Conservation (phyloP, 768 basidiomycete genomes). For the Psilocybe azurescens region DNA sequence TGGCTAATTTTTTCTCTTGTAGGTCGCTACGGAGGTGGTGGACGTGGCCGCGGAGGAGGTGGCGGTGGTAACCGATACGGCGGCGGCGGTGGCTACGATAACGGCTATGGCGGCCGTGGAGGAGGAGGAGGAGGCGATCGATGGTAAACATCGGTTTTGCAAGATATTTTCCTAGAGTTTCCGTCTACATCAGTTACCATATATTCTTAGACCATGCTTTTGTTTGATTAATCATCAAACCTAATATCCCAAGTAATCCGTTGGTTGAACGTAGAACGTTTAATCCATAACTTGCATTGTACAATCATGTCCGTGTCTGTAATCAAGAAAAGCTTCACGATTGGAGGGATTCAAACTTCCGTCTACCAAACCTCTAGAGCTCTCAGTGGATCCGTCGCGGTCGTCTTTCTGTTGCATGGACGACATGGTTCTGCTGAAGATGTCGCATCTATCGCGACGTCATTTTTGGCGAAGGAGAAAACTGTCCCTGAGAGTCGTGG, state of each 20-base stretch:
- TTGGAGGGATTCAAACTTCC: conserved; percentile 44
- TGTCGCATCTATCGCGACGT: conserved; percentile 31
- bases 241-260: conserved; percentile 13
- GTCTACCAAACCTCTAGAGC: conserved; percentile 32
- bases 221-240: conserved; percentile 18
- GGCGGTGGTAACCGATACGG: conserved; percentile 51
- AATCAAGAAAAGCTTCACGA: conserved; percentile 28
- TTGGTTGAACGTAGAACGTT: conserved; percentile 1
- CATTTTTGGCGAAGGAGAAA: conserved; percentile 28
- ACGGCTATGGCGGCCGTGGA: conserved; percentile 42
- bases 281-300: background rate
- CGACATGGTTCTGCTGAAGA: conserved; percentile 35
- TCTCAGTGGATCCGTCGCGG: conserved; percentile 32
- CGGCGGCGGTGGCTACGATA: conserved; percentile 47
- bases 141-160: conserved; percentile 30
- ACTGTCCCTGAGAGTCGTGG: conserved; percentile 7
- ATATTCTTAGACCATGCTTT: conserved; percentile 19
- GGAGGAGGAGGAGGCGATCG: conserved; percentile 49
- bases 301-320: conserved; percentile 11
- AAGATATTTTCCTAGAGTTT: conserved; percentile 10
- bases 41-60: conserved; percentile 34
- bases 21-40: conserved; percentile 68
- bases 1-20: conserved; percentile 9
- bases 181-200: conserved; percentile 7
- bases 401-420: conserved; percentile 51